Evolutionary conservation across 495 filamentous ascomycete species (phyloP).

Genomic region (Cryomyces minteri): DNA sequence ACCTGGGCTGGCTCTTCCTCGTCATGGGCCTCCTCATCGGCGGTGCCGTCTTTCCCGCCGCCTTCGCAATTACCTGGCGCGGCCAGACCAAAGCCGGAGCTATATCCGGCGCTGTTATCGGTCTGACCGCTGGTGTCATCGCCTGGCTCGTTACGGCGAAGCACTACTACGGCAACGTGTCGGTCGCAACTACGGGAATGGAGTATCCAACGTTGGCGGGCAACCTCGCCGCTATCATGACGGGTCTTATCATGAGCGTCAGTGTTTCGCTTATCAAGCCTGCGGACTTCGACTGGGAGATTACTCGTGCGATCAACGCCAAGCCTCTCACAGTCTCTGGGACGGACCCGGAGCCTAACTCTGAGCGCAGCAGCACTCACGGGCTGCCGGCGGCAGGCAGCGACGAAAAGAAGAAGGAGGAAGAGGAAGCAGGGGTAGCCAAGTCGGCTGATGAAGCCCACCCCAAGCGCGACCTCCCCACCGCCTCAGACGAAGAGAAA

Average conservation of each 20-base stretch:
- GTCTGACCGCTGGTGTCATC: conserved; percentile 10
- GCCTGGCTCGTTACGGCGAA: conserved; percentile 13
- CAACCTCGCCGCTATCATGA: conserved; percentile 17
- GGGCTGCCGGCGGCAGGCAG: not conserved
- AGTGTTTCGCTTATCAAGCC: conserved; percentile 14
- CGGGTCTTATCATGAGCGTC: conserved; percentile 14
- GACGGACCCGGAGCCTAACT: not conserved
- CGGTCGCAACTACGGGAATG: conserved; percentile 8
- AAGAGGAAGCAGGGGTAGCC: not conserved
- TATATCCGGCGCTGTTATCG: conserved; percentile 8
- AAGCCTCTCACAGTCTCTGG: not conserved
- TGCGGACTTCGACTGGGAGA: conserved; percentile 16
- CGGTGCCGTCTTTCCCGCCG: conserved; percentile 14
- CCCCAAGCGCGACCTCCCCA: not conserved
- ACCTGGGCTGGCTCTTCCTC: conserved; percentile 14
- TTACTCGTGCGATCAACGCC: conserved; percentile 16
- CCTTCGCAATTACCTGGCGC: conserved; percentile 13
- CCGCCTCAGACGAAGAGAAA: conserved; percentile 8
- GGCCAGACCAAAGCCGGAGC: conserved; percentile 8
- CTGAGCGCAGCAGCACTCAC: not conserved
- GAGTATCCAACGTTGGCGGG: conserved; percentile 19
- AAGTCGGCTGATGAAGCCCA: not conserved
- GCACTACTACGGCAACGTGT: conserved; percentile 8
- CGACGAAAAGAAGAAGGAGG: conserved; percentile 2
- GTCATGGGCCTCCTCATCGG: conserved; percentile 14